Percentiles rank a stretch among this genome's conserved stretches.
Evolutionary conservation across 371 early-diverging fungal genomes (phyloP).

Genomic region (Cokeromyces recurvatus): DNA sequence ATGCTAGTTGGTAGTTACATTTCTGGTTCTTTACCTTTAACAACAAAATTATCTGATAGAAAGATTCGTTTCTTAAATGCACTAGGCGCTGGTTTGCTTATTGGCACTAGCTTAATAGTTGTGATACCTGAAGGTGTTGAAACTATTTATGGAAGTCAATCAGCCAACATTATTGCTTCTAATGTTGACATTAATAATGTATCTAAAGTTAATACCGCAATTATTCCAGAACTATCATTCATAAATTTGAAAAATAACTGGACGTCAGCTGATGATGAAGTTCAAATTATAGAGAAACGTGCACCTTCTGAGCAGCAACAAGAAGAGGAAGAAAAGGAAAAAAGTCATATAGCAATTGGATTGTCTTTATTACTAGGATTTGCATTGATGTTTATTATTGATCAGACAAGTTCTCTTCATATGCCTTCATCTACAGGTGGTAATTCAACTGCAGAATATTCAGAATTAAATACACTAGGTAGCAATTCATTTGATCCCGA

Average conservation of each 20-base stretch:
- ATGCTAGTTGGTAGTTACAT: constrained; percentile 87
- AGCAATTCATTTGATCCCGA: constrained; percentile 14
- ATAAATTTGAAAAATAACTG: no score
- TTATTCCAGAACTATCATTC: no score
- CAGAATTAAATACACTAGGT: constrained; percentile 6
- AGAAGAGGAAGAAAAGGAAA: no score
- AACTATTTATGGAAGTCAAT: constrained; percentile 59
- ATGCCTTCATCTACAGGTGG: constrained; percentile 30
- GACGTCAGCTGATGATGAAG: background rate
- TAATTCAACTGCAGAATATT: constrained; percentile 10
- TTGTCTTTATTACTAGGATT: constrained; percentile 78
- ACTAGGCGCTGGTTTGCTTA: constrained; percentile 86
- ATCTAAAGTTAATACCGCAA: no score
- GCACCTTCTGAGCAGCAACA: constrained; percentile 3
- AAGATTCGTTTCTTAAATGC: constrained; percentile 71
- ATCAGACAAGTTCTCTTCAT: constrained; percentile 65
- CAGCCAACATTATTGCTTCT: no score
- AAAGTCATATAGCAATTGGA: constrained; percentile 69
- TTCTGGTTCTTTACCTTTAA: constrained; percentile 82
- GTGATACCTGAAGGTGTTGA: constrained; percentile 94
- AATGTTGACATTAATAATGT: no score
- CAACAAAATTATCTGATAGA: constrained; percentile 70
- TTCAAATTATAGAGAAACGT: background rate
- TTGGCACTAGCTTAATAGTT: constrained; percentile 86
- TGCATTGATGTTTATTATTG: constrained; percentile 84